These are phyloP conservation scores for Pelargonium fulgidum DNA, from an alignment of 441 rosid species.

Conservation along the genomic window DNA sequence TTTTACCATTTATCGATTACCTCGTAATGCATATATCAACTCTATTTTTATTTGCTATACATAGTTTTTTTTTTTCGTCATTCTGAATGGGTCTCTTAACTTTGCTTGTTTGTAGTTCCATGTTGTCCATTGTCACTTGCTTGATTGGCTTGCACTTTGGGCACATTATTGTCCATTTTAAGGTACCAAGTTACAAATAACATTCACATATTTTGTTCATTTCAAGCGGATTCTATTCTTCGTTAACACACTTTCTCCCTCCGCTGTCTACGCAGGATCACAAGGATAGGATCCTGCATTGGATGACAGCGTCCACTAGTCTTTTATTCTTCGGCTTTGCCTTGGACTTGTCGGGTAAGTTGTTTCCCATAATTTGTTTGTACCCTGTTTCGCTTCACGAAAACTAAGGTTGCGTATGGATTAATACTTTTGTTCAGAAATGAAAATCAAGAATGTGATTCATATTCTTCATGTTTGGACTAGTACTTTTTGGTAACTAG, in stretches of 20 bases:
- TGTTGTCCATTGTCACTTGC: conserved; percentile 71
- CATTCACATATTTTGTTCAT: conserved; percentile 7
- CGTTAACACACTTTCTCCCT: neutral
- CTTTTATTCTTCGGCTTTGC: conserved; percentile 43
- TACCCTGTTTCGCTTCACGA: too few relatives aligned
- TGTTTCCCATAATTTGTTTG: neutral
- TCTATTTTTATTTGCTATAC: too few relatives aligned
- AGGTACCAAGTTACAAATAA: conserved; percentile 35
- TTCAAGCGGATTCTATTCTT: neutral
- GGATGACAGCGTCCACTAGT: conserved; percentile 47
- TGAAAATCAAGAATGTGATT: too few relatives aligned
- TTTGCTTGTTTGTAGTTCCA: conserved; percentile 43
- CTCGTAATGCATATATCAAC: neutral
- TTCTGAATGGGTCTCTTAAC: conserved; percentile 11
- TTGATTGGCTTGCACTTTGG: conserved; percentile 72
- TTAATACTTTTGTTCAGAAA: too few relatives aligned
- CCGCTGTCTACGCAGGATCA: conserved; percentile 43
- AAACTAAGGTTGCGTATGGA: too few relatives aligned
- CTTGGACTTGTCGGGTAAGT: conserved; percentile 47
- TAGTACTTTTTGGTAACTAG: too few relatives aligned
- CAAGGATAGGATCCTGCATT: conserved; percentile 43
- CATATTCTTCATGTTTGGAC: too few relatives aligned
- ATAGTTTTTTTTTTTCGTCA: neutral
- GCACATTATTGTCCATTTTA: conserved; percentile 62
- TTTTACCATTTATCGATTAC: neutral